phyloP scores from a whole-genome alignment of 2,329 filamentous ascomycete genomes.

The Sordariomycetes sp. region DNA sequence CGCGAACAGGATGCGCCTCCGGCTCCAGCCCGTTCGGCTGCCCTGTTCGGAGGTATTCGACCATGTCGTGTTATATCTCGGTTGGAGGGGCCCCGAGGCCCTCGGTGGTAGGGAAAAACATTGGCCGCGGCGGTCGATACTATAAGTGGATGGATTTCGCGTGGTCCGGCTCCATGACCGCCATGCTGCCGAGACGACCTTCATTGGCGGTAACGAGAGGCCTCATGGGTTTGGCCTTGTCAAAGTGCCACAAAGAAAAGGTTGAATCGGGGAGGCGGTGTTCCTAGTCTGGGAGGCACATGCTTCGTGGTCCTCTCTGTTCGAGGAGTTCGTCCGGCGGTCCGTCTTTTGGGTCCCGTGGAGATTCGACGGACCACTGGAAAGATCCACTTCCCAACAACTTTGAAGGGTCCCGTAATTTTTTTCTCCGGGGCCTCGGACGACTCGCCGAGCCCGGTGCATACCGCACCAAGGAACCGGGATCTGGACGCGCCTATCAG shows the following conservation, averaged over 20 bases:
- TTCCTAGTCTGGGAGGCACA: background rate
- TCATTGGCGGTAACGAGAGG: background rate
- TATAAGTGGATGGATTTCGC: slow-evolving; percentile 1
- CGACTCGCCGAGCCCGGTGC: background rate
- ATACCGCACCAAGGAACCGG: background rate
- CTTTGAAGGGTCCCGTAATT: background rate
- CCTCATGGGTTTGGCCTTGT: slow-evolving; percentile 1
- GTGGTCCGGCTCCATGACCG: slow-evolving; percentile 1
- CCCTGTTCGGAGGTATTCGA: background rate
- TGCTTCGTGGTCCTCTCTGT: background rate
- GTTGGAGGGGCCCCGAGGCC: background rate
- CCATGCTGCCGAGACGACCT: slow-evolving; percentile 3
- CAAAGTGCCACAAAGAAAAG: background rate
- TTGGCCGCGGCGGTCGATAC: background rate
- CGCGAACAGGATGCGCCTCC: slow-evolving; percentile 27
- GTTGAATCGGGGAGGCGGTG: background rate
- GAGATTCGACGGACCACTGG: background rate
- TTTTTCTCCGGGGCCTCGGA: background rate
- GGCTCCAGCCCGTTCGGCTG: background rate
- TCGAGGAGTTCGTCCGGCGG: background rate
- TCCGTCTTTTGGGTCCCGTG: background rate
- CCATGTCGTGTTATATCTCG: background rate
- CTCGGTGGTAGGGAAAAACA: background rate
- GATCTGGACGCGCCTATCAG: background rate
- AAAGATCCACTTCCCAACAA: background rate